phyloP scores from a whole-genome alignment of 2,329 filamentous ascomycete genomes.

The Xylariaceae sp. region DNA sequence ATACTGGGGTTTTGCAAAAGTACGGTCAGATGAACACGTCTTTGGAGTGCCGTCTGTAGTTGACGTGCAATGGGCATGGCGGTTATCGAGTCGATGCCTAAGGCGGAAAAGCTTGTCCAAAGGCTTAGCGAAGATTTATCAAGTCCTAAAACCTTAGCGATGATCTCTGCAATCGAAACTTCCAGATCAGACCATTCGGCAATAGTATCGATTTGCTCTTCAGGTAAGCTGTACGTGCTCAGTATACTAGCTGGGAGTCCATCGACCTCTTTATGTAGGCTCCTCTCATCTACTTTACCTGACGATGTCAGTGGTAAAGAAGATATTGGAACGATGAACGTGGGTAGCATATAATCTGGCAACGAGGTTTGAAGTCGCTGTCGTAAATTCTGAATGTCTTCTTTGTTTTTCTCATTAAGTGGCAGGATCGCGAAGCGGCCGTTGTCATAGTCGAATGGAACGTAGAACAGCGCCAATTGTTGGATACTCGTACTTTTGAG shows the following conservation, averaged over 20 bases:
- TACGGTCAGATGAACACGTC: constrained; percentile 59
- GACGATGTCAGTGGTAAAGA: constrained; percentile 67
- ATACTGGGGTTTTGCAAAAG: constrained; percentile 67
- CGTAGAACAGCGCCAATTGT: constrained; percentile 67
- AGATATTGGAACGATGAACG: constrained; percentile 66
- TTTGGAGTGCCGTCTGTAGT: constrained; percentile 45
- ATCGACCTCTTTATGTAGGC: constrained; percentile 47
- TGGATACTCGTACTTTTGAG: constrained; percentile 37
- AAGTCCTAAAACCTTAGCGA: constrained; percentile 49
- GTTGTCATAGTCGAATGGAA: constrained; percentile 35
- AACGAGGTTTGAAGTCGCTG: constrained; percentile 52
- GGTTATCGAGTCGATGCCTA: constrained; percentile 80
- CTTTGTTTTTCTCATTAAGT: constrained; percentile 27
- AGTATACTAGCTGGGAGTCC: constrained; percentile 44
- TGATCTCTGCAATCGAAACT: constrained; percentile 46
- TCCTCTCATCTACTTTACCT: constrained; percentile 66
- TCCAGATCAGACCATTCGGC: constrained; percentile 54
- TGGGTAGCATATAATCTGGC: constrained; percentile 76
- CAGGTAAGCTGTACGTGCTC: constrained; percentile 27
- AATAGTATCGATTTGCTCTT: constrained; percentile 30
- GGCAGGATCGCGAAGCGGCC: constrained; percentile 36
- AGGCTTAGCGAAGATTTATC: constrained; percentile 47
- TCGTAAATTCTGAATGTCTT: constrained; percentile 46
- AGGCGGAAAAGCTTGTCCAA: constrained; percentile 69
- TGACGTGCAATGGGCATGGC: constrained; percentile 65